Base-by-base conservation (phyloP, 148 eudicot species). In the Rhododendron vialii region DNA sequence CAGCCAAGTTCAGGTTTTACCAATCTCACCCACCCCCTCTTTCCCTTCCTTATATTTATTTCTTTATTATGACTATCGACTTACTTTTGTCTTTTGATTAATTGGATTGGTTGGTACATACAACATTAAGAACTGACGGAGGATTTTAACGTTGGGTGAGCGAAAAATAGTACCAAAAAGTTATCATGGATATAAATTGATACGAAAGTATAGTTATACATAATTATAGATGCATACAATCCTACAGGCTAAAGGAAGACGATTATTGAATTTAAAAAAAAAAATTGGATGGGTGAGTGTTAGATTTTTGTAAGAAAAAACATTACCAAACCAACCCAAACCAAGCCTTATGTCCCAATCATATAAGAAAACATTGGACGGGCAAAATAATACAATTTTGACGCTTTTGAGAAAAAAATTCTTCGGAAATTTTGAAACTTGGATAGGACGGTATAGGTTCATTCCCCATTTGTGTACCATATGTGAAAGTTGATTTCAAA, bases 1-100 rank as follows among this genome's bases (percentile, higher is more conserved):
- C 82, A 95, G 98, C 91, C 94, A 92, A 92, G 94, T 92, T 86
- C 91, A 91, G 93, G 94, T 92, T 82, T 41, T 85, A n/a, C 2
- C 45, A 79, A 61, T 48, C 48, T 84, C 28, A n/a, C 48, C 53
- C 8, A 67, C 2, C 7, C 33, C 61, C 4, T 75, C 55, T 33
- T 3, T 7, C 3, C 53, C 24, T 59, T 59, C 8, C 5, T 57
- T 10, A 3, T 69, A 83, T 65, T 85, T 4, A 4, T 51, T 50
- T 81, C 11, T 13, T 51, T 11, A 13, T 13, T 51, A 11, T 51
- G 10, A 7, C 20, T 47, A 30, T 18, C 43, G 13, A 20, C 17
- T 45, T 24, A 41, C 47, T 26, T 59, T 4, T 45, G 43, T 15
- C 11, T 20, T 65, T 69, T 47, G 41, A 28, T 26, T 47, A 17